Evolutionary conservation across 2,329 filamentous ascomycete species (phyloP).

Genomic region (Colletotrichum horii): DNA sequence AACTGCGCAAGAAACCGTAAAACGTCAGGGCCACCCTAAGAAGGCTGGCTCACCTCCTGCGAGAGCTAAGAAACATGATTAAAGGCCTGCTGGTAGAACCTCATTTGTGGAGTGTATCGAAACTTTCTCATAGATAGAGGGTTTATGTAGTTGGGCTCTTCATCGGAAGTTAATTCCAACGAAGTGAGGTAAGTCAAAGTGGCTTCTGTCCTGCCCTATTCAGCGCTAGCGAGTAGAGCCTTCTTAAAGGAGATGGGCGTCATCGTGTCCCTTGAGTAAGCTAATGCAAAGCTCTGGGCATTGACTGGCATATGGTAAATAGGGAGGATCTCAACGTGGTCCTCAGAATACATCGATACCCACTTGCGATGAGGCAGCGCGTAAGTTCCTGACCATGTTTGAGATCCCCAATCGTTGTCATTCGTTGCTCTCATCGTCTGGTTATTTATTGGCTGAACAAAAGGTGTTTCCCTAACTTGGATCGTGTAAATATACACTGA

Average conservation of each 20-base stretch:
- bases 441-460: too few species aligned
- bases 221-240: too few species aligned
- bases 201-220: not conserved
- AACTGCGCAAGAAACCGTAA: not conserved
- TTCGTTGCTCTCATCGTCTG: too few species aligned
- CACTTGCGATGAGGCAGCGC: not conserved
- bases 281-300: not conserved
- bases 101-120: not conserved
- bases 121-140: not conserved
- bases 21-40: not conserved
- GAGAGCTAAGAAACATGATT: not conserved
- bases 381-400: not conserved
- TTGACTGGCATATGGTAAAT: not conserved
- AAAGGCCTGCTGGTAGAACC: not conserved
- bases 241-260: too few species aligned
- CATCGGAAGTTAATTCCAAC: fast-evolving
- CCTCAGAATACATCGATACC: not conserved
- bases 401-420: too few species aligned
- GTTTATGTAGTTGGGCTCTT: not conserved
- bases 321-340: not conserved
- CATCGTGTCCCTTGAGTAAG: not conserved
- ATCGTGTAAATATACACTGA: too few species aligned
- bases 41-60: not conserved
- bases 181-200: not conserved
- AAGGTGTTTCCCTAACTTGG: fast-evolving